phyloP scores from a whole-genome alignment of 192 early-diverging fungal genomes.

The Linnemannia zychae region DNA sequence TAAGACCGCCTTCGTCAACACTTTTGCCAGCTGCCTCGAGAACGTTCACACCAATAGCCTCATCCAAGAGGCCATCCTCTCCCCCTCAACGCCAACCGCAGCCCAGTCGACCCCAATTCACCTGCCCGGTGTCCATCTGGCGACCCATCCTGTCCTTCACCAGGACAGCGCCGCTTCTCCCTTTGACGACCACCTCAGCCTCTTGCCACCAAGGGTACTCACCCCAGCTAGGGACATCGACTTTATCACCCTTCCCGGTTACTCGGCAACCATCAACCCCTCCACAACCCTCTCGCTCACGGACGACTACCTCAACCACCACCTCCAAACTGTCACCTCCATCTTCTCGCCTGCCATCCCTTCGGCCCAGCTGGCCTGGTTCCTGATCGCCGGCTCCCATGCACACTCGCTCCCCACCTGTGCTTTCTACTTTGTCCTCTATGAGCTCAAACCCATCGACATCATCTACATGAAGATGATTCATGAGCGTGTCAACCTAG shows the following conservation, averaged over 20 bases:
- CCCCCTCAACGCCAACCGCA: not conserved
- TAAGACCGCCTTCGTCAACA: conserved; percentile 18
- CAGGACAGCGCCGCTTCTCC: conserved; percentile 1
- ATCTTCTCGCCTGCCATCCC: conserved; percentile 27
- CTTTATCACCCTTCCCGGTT: conserved; percentile 23
- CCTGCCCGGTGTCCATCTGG: conserved; percentile 6
- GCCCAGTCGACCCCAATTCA: not conserved
- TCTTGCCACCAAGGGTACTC: conserved; percentile 14
- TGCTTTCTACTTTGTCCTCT: conserved; percentile 30
- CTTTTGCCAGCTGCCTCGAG: conserved; percentile 12
- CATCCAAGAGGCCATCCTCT: conserved; percentile 4
- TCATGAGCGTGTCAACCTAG: conserved; percentile 90
- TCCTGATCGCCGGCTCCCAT: conserved; percentile 17
- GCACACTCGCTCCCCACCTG: conserved; percentile 19
- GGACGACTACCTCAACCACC: conserved; percentile 31
- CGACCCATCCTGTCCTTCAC: conserved; percentile 5
- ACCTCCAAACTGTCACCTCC: conserved; percentile 19
- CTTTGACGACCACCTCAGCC: conserved; percentile 13
- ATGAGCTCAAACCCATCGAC: conserved; percentile 79
- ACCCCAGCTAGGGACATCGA: conserved; percentile 10
- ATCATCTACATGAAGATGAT: conserved; percentile 96
- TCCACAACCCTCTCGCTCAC: conserved; percentile 10
- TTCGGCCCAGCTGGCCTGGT: conserved; percentile 32
- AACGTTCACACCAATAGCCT: conserved; percentile 45
- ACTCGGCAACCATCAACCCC: conserved; percentile 22